phyloP scores from a whole-genome alignment of 2,329 filamentous ascomycete genomes.

The Fusarium continuum region DNA sequence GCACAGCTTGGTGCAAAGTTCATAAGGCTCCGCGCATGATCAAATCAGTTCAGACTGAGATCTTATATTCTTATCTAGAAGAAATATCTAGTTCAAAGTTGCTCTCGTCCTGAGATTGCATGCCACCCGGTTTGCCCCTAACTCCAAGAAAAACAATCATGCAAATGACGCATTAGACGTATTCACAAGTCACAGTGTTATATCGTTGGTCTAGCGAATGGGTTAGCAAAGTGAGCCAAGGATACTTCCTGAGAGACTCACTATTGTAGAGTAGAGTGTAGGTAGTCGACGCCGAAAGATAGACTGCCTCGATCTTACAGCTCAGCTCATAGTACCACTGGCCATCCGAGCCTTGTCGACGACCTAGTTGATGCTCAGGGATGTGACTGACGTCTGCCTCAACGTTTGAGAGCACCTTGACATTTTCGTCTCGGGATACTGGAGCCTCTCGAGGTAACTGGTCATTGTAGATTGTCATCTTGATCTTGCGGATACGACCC shows the following conservation, averaged over 20 bases:
- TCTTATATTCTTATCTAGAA: not conserved
- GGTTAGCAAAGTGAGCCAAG: constrained; percentile 24
- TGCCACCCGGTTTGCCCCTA: not conserved
- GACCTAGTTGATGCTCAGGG: constrained; percentile 48
- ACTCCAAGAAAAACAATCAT: not conserved
- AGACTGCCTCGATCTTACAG: constrained; percentile 54
- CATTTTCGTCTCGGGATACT: constrained; percentile 49
- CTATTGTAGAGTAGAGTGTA: constrained; percentile 57
- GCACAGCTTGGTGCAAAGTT: not conserved
- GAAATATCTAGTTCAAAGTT: not conserved
- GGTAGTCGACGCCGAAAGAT: constrained; percentile 53
- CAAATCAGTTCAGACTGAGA: not conserved
- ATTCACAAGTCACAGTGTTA: constrained; percentile 54
- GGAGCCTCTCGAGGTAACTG: constrained; percentile 46
- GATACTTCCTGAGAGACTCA: constrained; percentile 32
- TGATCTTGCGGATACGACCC: constrained; percentile 48
- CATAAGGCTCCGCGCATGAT: not conserved
- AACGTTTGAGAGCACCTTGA: constrained; percentile 49
- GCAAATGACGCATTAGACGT: constrained; percentile 45
- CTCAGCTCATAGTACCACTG: constrained; percentile 52
- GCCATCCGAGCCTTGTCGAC: constrained; percentile 49
- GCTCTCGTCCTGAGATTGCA: not conserved
- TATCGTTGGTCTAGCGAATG: constrained; percentile 49
- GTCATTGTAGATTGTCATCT: constrained; percentile 51
- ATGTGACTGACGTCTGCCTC: constrained; percentile 54